Evolutionary conservation across 257 asterid species (phyloP).

Genomic region (Solanum rostratum): DNA sequence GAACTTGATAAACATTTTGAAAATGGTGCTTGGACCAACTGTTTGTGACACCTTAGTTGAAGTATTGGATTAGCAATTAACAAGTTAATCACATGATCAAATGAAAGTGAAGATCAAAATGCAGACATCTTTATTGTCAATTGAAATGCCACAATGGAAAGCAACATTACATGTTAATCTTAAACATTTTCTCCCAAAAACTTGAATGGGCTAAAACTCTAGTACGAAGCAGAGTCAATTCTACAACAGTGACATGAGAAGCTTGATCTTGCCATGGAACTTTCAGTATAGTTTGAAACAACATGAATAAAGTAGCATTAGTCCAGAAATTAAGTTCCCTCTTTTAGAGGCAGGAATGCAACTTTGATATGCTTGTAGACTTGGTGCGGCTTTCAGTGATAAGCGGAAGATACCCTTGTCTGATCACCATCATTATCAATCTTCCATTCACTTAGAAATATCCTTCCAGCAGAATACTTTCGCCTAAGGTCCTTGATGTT

Average conservation of each 20-base stretch:
- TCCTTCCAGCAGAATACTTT: conserved; percentile 59
- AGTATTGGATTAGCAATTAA: not conserved
- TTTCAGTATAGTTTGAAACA: not conserved
- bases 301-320: not conserved
- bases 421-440: not conserved
- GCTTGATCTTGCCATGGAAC: not conserved
- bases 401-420: not conserved
- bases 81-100: not conserved
- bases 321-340: not conserved
- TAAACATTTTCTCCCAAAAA: not conserved
- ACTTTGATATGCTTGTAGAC: not conserved
- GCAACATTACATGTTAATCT: not conserved
- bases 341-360: not conserved
- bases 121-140: not conserved
- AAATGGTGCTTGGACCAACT: not conserved
- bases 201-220: not conserved
- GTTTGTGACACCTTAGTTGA: not conserved
- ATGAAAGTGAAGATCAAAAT: not conserved
- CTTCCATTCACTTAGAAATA: conserved; percentile 32
- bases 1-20: not conserved
- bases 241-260: not conserved
- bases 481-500: conserved; percentile 37
- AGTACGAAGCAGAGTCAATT: not conserved
- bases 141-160: not conserved
- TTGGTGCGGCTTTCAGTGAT: not conserved